These are phyloP conservation scores for Debaryomycetaceae sp. DNA, from an alignment of 1,139 yeast genomes.

Conservation along the genomic window DNA sequence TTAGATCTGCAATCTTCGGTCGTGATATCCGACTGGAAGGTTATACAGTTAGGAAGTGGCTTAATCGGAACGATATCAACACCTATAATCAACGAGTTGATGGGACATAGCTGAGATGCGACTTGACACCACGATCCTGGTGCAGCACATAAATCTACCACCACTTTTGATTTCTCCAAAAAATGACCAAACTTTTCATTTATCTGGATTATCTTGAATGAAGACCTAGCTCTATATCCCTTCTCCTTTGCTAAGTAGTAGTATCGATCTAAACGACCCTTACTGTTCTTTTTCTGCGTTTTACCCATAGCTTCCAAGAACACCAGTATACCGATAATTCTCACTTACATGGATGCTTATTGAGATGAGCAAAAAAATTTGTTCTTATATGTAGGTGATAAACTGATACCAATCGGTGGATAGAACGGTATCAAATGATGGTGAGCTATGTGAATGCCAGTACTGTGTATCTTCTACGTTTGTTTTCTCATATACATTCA, in stretches of 20 bases:
- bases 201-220: constrained; percentile 90
- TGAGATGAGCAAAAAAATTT: constrained; percentile 2
- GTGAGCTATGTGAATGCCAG: too few species aligned
- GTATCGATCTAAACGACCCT: constrained; percentile 98
- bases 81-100: constrained; percentile 90
- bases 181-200: constrained; percentile 97
- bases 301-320: constrained; percentile 60
- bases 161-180: constrained; percentile 92
- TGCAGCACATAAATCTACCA: constrained; percentile 97
- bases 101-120: constrained; percentile 88
- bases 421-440: too few species aligned
- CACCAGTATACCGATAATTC: not conserved
- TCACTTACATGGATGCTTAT: not conserved
- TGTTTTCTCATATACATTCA: too few species aligned
- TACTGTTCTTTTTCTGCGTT: constrained; percentile 92
- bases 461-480: too few species aligned
- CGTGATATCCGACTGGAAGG: constrained; percentile 95
- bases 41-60: constrained; percentile 87
- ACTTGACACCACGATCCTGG: constrained; percentile 99
- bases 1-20: constrained; percentile 96
- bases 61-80: constrained; percentile 97
- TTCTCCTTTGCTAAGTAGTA: constrained; percentile 94
- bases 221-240: constrained; percentile 98
- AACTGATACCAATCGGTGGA: too few species aligned
- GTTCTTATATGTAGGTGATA: not conserved